Conservation (phyloP, 2,329 filamentous ascomycete species). For the Amauroascus niger region DNA sequence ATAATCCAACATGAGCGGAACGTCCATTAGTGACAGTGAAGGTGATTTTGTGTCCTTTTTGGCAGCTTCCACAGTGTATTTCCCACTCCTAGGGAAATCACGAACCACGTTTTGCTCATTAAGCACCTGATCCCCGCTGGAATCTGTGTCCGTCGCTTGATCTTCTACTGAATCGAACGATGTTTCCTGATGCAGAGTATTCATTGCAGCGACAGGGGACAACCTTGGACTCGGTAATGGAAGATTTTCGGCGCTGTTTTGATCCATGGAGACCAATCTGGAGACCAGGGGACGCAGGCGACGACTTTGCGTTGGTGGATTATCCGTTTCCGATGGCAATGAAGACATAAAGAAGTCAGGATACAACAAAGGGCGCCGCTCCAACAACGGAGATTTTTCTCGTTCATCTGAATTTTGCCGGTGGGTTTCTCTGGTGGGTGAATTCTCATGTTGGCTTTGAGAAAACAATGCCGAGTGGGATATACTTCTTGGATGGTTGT, state of each 20-base stretch:
- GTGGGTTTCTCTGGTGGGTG: background rate
- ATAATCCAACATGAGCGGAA: constrained; percentile 74
- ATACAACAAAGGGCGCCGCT: constrained; percentile 14
- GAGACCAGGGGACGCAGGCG: constrained; percentile 32
- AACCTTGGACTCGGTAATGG: constrained; percentile 90
- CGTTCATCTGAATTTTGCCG: background rate
- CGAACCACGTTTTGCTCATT: constrained; percentile 21
- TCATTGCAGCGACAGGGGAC: constrained; percentile 78
- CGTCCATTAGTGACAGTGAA: constrained; percentile 54
- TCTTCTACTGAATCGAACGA: constrained; percentile 35
- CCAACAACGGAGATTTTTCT: constrained; percentile 16
- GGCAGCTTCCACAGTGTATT: background rate
- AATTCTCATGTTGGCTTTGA: background rate
- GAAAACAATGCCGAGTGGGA: background rate
- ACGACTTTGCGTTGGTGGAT: constrained; percentile 15
- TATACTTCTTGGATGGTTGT: background rate
- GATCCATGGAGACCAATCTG: constrained; percentile 10
- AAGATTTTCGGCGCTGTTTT: constrained; percentile 52
- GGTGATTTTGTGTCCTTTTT: constrained; percentile 23
- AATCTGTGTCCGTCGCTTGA: constrained; percentile 35
- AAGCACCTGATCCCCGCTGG: constrained; percentile 41
- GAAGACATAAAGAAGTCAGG: background rate
- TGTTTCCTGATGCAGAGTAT: constrained; percentile 38
- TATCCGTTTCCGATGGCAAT: background rate
- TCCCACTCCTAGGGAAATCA: background rate